Base-by-base conservation (phyloP, 192 early-diverging fungal species). In the Backusella westeae region DNA sequence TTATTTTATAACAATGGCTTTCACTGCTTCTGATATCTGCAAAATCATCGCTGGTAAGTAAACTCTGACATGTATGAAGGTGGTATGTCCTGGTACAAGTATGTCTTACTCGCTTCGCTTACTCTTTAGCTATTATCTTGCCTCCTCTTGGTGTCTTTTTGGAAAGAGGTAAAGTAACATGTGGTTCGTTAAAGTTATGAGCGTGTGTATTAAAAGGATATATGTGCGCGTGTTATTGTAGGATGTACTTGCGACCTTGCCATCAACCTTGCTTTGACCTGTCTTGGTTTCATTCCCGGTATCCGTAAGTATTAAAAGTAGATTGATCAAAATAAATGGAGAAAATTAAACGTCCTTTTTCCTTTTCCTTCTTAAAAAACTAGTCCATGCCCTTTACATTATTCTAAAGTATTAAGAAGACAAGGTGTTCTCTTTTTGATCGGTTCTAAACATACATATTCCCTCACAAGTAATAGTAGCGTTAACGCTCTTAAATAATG, bases 221-320 rank as follows among this genome's bases (percentile, higher is more conserved):
- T 32, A 3, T 39, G 38, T 39, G 36, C 8, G 3, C 5, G 26
- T 67, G 19, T 17, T 68, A 17, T 17, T 35, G n/a, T 68, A n/a
- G 90, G 89, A 15, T 87, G 82, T 76, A 42, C 56, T 26, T 78
- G 71, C 6, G 89, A 91, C 66, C 75, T 92, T 6, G 41, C 89
- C 23, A 90, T 93, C 65, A 92, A 93, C 83, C 83, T 93, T 67
- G 74, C 73, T 29, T 83, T 93, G 72, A 91, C 91, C 0, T 79
- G 92, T 73, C 82, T 93, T n/a, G 90, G 90, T 21, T 89, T 75
- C 63, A 49, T 93, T 32, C 90, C 91, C 4, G 92, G 91, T 53
- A 85, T 91, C 36, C 75, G 81, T 83, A 77, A 78, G 77, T 78
- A 21, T 10, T 14, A 56, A 56, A 34, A 71, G 23, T 19, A 26